Base-by-base conservation (phyloP, 2,329 filamentous ascomycete species). In the Paracoccidioides brasiliensis region DNA sequence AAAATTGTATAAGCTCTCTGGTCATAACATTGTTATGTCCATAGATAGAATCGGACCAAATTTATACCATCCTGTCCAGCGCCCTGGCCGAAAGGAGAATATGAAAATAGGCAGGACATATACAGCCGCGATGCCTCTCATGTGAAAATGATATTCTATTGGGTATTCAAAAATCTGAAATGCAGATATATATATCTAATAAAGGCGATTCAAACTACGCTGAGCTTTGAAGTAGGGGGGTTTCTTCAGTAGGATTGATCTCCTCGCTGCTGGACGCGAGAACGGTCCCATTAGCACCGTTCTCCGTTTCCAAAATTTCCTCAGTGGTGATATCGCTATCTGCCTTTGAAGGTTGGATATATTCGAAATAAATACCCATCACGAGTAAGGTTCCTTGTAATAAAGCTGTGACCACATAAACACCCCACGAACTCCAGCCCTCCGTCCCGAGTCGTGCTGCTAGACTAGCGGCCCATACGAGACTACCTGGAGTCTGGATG, bases 401-500 rank as follows among this genome's bases (percentile, higher is more conserved):
- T 56, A 78, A 72, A 1, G 91, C 93, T 0, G 90, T 95, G 53
- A 97, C 77, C 46, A 95, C 77, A 66, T 91, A 94, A 12, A 97
- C 84, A 8, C 89, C 84, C 93, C 93, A 98, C 0, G 90, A 89
- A 71, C 90, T 96, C 93, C 93, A 98, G 0, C 91, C 91, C 38
- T 80, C 82, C 64, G 77, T 78, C 0, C 93, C 93, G 22, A 96
- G 78, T 48, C 93, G 80, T 6, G 81, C 82, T 52, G 85, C 89
- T 45, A 98, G 74, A 68, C 90, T 96, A 10, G 80, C 84, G 0
- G 91, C 90, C 73, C 95, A 97, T 5, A 98, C 74, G 62, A 95
- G 84, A 57, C 89, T 90, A 0, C 93, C 93, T 0, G 93, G 93
- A 0, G 91, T 96, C 70, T 98, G 93, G 38, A 98, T 95, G 67